Conservation (phyloP, 768 basidiomycete genomes). For the Lentinus brumalis region DNA sequence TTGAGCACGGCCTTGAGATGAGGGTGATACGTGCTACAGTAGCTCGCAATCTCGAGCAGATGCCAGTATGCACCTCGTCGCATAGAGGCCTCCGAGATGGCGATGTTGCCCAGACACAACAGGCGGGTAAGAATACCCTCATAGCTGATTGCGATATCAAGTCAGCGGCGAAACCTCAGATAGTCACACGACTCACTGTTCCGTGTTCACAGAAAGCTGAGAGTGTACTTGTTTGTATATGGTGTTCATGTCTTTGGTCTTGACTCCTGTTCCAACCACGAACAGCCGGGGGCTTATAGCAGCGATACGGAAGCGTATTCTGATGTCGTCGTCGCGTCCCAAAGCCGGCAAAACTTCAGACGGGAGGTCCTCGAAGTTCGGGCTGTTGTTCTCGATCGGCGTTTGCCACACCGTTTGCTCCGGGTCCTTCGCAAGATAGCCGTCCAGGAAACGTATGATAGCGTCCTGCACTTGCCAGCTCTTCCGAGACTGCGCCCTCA, state of each 20-base stretch:
- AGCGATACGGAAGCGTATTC: slow-evolving; percentile 81
- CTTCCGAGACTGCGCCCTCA: slow-evolving; percentile 43
- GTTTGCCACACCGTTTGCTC: slow-evolving; percentile 49
- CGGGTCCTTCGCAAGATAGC: slow-evolving; percentile 63
- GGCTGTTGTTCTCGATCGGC: slow-evolving; percentile 12
- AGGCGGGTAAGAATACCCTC: slow-evolving; percentile 64
- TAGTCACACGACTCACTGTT: slow-evolving; percentile 45
- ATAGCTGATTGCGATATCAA: slow-evolving; percentile 1
- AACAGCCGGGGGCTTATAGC: slow-evolving; percentile 61
- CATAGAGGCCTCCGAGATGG: slow-evolving; percentile 75
- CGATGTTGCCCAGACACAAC: slow-evolving; percentile 72
- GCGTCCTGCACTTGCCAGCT: slow-evolving; percentile 73
- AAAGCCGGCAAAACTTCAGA: slow-evolving; percentile 52
- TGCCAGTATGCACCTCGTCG: slow-evolving; percentile 89
- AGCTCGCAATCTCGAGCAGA: slow-evolving; percentile 69
- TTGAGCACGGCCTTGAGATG: slow-evolving; percentile 54
- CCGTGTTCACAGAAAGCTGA: slow-evolving; percentile 46
- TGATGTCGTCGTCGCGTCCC: slow-evolving; percentile 72
- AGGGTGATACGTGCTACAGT: slow-evolving; percentile 38
- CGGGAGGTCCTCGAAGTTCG: slow-evolving; percentile 38
- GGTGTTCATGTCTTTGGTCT: slow-evolving; percentile 30
- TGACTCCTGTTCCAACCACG: slow-evolving; percentile 43
- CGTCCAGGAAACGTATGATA: slow-evolving; percentile 64
- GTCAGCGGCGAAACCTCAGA: neutral
- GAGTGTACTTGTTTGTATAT: slow-evolving; percentile 53